These are phyloP conservation scores for Daldinia eschscholtzii DNA, from an alignment of 2,329 filamentous ascomycete species.

Conservation along the genomic window DNA sequence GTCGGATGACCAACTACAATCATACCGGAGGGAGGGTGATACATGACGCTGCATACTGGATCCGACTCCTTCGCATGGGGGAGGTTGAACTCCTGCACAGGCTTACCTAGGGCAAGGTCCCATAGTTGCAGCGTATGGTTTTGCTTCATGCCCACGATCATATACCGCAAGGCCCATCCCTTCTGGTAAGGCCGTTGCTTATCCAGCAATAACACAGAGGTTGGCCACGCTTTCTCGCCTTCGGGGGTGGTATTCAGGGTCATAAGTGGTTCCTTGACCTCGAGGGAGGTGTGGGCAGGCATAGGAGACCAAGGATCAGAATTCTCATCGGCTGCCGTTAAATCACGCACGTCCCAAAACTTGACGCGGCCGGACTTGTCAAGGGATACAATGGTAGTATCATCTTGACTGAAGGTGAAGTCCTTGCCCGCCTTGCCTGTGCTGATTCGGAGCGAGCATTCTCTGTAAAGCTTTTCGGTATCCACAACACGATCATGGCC, in stretches of 20 bases:
- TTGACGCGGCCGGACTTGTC: conserved; percentile 97
- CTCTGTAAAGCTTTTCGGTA: conserved; percentile 86
- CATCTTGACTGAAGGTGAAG: conserved; percentile 97
- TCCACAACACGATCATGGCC: conserved; percentile 79
- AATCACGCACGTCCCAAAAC: conserved; percentile 95
- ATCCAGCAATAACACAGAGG: conserved; percentile 94
- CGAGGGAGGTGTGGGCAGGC: conserved; percentile 71
- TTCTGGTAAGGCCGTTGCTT: conserved; percentile 95
- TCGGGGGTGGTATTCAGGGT: conserved; percentile 88
- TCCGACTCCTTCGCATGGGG: conserved; percentile 96
- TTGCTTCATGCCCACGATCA: conserved; percentile 98
- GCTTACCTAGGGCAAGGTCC: conserved; percentile 95
- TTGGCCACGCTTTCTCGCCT: conserved; percentile 95
- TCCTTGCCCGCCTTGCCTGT: conserved; percentile 99
- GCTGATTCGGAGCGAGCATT: conserved; percentile 92
- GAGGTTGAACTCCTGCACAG: conserved; percentile 96
- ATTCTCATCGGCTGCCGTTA: conserved; percentile 69
- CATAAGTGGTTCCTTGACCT: conserved; percentile 87
- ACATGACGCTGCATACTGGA: conserved; percentile 96
- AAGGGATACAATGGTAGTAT: conserved; percentile 91
- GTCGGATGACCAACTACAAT: conserved; percentile 96
- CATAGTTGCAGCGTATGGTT: conserved; percentile 98
- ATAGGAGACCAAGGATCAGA: conserved; percentile 64
- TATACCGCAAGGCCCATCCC: conserved; percentile 89
- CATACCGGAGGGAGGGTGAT: conserved; percentile 92